Evolutionary conservation across 768 basidiomycete species (phyloP), one percentile per base, ranked within the genome.

Genomic region (Mycena filopes): DNA sequence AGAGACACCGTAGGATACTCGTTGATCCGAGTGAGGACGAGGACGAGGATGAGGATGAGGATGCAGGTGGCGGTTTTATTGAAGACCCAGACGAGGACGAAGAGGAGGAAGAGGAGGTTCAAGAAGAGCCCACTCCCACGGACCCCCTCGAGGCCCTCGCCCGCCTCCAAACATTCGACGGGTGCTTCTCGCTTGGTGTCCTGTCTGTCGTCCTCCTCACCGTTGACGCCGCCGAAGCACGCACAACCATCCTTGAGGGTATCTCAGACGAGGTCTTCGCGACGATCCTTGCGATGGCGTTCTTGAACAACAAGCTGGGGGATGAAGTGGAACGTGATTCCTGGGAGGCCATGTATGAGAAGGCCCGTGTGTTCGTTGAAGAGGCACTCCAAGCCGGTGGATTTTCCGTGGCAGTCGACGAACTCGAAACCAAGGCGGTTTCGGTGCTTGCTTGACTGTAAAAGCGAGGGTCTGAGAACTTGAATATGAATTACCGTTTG

Each of bases 151-250:
- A 71, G 21, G 46, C 15, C 6, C 67, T 71, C 7, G 70, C 70
- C 3, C 67, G 70, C n/a, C 26, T 60, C 26, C 70, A 71, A 47
- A 36, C 63, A 15, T 71, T 71, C 55, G 64, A 68, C 45, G 70
- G 67, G 23, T 51, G 67, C 48, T 71, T 71, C 57, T 68, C 70
- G 0, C 53, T 55, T 29, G 60, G 41, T 6, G 63, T 67, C 21
- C 55, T 70, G 1, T 21, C 55, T 0, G 48, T 65, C 23, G 38
- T 70, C 12, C 48, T 15, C n/a, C 63, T 62, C 26, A 46, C 10
- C 21, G 23, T 38, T 18, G 53, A 64, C 36, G 25, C 41, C 15
- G 23, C 41, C 2, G n/a, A 38, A 12, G 61, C 46, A 7, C 56
- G 48, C 8, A 41, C 62, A 10, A 46, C 26, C 23, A 21, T 70